Conservation (phyloP, 2,329 filamentous ascomycete genomes). For the Stagonosporopsis chrysanthemi region DNA sequence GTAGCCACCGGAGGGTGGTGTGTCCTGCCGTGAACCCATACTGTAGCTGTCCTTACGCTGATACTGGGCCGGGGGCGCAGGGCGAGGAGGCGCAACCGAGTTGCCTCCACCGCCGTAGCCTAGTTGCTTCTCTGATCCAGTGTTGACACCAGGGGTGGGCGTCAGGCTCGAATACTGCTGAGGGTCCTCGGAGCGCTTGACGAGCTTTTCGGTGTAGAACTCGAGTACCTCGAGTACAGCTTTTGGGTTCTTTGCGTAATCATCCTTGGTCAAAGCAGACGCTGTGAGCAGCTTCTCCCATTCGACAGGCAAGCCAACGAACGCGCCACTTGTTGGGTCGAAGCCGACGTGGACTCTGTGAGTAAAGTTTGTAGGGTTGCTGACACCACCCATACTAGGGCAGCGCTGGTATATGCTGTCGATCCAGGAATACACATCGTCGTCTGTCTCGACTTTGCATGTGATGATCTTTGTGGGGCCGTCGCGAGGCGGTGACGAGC, state of each 20-base stretch:
- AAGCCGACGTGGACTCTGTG: constrained; percentile 98
- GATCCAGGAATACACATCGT: constrained; percentile 98
- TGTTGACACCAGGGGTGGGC: constrained; percentile 67
- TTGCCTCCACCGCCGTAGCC: constrained; percentile 55
- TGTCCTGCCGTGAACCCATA: constrained; percentile 38
- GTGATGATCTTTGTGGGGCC: constrained; percentile 83
- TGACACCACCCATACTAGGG: constrained; percentile 96
- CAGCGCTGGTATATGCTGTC: constrained; percentile 97
- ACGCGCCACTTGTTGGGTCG: constrained; percentile 92
- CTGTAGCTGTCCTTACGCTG: constrained; percentile 57
- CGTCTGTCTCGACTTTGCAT: constrained; percentile 92
- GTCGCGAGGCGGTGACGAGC: constrained; percentile 77
- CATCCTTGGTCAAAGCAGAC: constrained; percentile 96
- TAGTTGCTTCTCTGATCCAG: constrained; percentile 57
- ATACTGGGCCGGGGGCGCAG: constrained; percentile 53
- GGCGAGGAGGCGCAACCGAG: constrained; percentile 58
- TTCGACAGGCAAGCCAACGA: constrained; percentile 91
- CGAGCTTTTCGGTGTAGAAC: constrained; percentile 81
- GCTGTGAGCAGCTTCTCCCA: constrained; percentile 97
- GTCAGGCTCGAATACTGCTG: constrained; percentile 72
- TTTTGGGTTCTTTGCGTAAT: constrained; percentile 92
- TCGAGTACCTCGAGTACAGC: constrained; percentile 77
- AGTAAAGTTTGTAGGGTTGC: constrained; percentile 97
- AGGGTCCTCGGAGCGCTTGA: constrained; percentile 76
- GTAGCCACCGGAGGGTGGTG: constrained; percentile 41